Base-by-base conservation (phyloP, 495 filamentous ascomycete species). In the Copromyces sp. region DNA sequence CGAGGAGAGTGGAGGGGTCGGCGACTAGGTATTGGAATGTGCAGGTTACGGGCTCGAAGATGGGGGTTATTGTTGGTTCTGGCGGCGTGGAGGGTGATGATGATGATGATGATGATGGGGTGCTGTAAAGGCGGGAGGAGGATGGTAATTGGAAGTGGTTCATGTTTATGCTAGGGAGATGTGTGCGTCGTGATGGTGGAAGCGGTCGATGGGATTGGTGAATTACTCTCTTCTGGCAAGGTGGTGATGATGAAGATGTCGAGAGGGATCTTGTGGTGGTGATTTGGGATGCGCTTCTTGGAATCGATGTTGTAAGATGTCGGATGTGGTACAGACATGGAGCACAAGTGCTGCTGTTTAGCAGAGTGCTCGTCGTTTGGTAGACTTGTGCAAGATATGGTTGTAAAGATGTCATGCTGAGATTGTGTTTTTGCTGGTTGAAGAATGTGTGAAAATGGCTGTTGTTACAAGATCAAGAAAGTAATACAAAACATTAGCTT, bases 21-120 rank as follows among this genome's bases (percentile, higher is more conserved):
- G 83, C 84, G 9, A 90, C 81, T 29, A 90, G 75, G 73, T 89
- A 90, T 73, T 90, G 89, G 84, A 85, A 90, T 38, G 88, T 90
- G 45, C 81, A 79, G 0, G 78, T 82, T 0, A 14, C 0, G 16
- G 82, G 81, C 35, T 84, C 73, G 65, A 82, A 80, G 40, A 80
- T 24, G 68, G 73, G 61, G 37, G 77, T 70, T 69, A 80, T 75
- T 9, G 38, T 71, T n/a, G 80, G 79, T 38, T 79, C 41, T 6
- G 68, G 20, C 24, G 24, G 24, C 24, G 24, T 24, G 24, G 24
- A 24, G 24, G 24, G 1, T 24, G 24, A 24, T 24, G 24, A 24
- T 24, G 24, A 24, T 24, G 24, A 24, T 24, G 24, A 24, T 24
- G 24, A 24, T 20, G 71, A 11, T 14, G 59, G 5, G 45, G 45